These are phyloP conservation scores for Colletotrichum gigasporum DNA, from an alignment of 2,329 filamentous ascomycete genomes.

Conservation along the genomic window DNA sequence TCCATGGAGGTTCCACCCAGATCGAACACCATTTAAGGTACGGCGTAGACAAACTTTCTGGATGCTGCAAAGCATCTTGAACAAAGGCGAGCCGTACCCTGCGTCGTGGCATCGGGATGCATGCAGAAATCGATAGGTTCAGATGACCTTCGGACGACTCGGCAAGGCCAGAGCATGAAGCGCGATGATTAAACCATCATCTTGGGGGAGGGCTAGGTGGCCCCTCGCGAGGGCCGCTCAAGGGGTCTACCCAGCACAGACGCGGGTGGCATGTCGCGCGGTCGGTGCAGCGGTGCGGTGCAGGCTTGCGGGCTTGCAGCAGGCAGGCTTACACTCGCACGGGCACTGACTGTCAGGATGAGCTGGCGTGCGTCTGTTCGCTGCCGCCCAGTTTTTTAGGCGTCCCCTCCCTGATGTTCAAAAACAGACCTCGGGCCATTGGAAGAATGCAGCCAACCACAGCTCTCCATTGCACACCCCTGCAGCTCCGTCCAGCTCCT, in stretches of 20 bases:
- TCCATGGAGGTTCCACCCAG: too few species aligned
- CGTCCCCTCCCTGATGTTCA: not conserved
- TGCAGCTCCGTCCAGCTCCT: constrained; percentile 28
- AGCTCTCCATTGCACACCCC: not conserved
- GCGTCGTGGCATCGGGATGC: not conserved
- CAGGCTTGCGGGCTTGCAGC: not conserved
- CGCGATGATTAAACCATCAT: constrained; percentile 6
- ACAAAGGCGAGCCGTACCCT: too few species aligned
- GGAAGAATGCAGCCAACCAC: constrained; percentile 1
- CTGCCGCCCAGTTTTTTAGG: constrained; percentile 9
- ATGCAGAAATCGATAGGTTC: constrained; percentile 3
- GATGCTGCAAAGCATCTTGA: not conserved
- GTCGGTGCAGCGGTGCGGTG: too few species aligned
- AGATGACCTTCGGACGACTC: constrained; percentile 26
- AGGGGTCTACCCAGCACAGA: constrained; percentile 14
- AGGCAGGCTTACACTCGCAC: too few species aligned
- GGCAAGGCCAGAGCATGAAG: constrained; percentile 21
- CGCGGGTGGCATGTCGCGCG: not conserved
- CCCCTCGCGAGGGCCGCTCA: not conserved
- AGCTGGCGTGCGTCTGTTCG: constrained; percentile 21
- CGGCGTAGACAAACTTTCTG: not conserved
- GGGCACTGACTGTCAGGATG: constrained; percentile 1
- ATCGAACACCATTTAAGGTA: too few species aligned
- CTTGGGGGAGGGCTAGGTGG: too few species aligned
- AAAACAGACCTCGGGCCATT: constrained; percentile 25